phyloP scores from a whole-genome alignment of 768 basidiomycete species.

The Nidularia sp. region DNA sequence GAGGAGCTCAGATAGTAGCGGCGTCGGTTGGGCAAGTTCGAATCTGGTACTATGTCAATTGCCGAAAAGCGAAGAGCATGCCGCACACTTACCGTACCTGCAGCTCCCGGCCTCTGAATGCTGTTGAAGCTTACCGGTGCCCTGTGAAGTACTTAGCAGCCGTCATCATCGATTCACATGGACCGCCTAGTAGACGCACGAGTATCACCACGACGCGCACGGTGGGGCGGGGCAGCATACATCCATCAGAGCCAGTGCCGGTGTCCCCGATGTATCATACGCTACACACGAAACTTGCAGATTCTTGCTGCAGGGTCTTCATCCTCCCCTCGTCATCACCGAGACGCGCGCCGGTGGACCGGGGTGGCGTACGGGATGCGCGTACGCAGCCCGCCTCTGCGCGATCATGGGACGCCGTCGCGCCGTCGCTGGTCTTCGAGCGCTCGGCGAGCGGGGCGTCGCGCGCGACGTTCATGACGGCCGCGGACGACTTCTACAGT shows the following conservation, averaged over 20 bases:
- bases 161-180: too few species aligned
- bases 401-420: neutral
- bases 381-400: conserved; percentile 21
- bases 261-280: neutral
- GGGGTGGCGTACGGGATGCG: conserved; percentile 33
- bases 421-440: conserved; percentile 10
- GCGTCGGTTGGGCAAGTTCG: too few species aligned
- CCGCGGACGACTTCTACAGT: conserved; percentile 37
- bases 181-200: conserved; percentile 28
- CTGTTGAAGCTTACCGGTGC: too few species aligned
- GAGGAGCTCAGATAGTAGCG: too few species aligned
- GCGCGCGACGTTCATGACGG: conserved; percentile 38
- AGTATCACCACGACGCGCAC: conserved; percentile 27
- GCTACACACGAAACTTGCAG: conserved; percentile 5
- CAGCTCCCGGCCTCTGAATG: too few species aligned
- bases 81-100: too few species aligned
- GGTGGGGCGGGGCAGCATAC: conserved; percentile 1
- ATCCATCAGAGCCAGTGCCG: conserved; percentile 4
- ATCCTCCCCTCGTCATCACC: too few species aligned
- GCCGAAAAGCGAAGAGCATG: too few species aligned
- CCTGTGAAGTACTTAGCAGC: too few species aligned
- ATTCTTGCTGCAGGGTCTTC: conserved; percentile 1
- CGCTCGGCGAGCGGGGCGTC: conserved; percentile 33
- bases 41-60: too few species aligned
- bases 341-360: conserved; percentile 1